Conservation (phyloP, 1,284 basidiomycete species). For the Xanthoconium separans region DNA sequence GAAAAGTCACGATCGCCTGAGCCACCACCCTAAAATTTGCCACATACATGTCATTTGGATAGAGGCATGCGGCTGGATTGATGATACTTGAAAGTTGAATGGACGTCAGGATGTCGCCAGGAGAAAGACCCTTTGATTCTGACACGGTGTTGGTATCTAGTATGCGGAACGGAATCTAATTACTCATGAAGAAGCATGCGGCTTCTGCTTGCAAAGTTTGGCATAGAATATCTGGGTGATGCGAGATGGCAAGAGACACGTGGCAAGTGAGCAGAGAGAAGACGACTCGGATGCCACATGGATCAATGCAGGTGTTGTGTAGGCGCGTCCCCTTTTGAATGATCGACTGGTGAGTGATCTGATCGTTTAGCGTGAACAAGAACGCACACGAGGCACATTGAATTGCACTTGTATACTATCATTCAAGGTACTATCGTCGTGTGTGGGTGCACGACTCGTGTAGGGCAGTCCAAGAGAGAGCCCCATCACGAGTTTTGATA, state of each 20-base stretch:
- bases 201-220: conserved; percentile 12
- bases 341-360: conserved; percentile 23
- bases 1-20: conserved; percentile 38
- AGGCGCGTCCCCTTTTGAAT: conserved; percentile 10
- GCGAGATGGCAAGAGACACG: conserved; percentile 1
- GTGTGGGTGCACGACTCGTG: conserved; percentile 9
- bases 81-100: conserved; percentile 26
- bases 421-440: background rate
- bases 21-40: conserved; percentile 37
- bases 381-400: conserved; percentile 25
- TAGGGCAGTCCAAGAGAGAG: background rate
- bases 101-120: conserved; percentile 27
- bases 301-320: conserved; percentile 27
- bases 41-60: conserved; percentile 11
- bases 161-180: conserved; percentile 14
- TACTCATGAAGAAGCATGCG: conserved; percentile 15
- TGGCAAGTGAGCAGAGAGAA: conserved; percentile 12
- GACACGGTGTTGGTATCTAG: conserved; percentile 13
- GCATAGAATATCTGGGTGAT: background rate
- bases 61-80: conserved; percentile 16
- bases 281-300: conserved; percentile 15
- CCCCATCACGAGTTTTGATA: conserved; percentile 73
- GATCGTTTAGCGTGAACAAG: conserved; percentile 17
- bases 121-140: conserved; percentile 1
- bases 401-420: conserved; percentile 13